Conservation (phyloP, 345 rosid species). For the Moricandia moricandioides region DNA sequence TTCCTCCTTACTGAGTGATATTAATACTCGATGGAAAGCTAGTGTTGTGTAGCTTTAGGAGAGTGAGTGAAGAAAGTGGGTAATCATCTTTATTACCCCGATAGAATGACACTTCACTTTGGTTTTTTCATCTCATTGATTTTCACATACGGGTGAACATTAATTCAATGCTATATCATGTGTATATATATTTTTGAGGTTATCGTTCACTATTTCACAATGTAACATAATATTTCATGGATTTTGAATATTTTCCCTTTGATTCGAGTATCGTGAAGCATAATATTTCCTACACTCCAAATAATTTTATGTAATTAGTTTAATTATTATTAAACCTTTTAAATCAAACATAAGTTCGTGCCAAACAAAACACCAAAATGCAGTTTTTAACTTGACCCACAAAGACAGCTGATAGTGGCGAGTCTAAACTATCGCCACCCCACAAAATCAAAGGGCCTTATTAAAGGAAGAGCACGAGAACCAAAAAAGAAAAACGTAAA, state of each 20-base stretch:
- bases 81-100: not conserved
- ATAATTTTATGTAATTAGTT: not conserved
- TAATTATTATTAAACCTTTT: not conserved
- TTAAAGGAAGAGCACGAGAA: not conserved
- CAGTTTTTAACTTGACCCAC: slow-evolving; percentile 10
- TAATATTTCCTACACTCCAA: too few relatives aligned
- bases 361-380: not conserved
- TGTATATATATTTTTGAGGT: not conserved
- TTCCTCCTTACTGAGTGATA: slow-evolving; percentile 1
- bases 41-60: slow-evolving; percentile 29
- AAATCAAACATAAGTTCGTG: not conserved
- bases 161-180: not conserved
- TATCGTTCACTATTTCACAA: not conserved
- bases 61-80: slow-evolving; percentile 13
- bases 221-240: not conserved
- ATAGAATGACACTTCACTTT: not conserved
- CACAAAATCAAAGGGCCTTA: slow-evolving; percentile 27
- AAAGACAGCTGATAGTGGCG: slow-evolving; percentile 3
- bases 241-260: too few relatives aligned
- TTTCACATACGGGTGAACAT: not conserved
- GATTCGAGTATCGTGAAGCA: too few relatives aligned
- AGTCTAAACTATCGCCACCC: slow-evolving; percentile 1
- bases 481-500: not conserved
- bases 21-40: not conserved
- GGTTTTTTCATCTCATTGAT: not conserved